These are phyloP conservation scores for Cardamine chenopodiifolia DNA, from an alignment of 345 rosid species.

Conservation along the genomic window DNA sequence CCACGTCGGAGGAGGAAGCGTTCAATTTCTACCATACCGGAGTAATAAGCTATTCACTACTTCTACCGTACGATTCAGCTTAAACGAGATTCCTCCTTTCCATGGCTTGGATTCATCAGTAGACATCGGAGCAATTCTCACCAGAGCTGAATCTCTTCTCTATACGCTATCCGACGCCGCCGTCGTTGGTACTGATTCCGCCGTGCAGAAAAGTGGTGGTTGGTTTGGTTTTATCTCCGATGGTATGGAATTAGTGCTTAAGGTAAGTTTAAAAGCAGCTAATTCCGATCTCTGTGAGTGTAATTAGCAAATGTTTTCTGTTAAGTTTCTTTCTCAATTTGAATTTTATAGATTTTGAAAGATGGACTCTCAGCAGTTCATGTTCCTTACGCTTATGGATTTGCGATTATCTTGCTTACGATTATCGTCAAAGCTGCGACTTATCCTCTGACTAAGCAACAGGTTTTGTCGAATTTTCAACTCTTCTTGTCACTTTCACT, in stretches of 20 bases:
- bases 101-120: slow-evolving; percentile 55
- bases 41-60: slow-evolving; percentile 43
- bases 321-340: not conserved
- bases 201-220: slow-evolving; percentile 75
- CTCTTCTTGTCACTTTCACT: not conserved
- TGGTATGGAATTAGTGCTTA: slow-evolving; percentile 83
- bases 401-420: slow-evolving; percentile 89
- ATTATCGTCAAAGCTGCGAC: slow-evolving; percentile 80
- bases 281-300: slow-evolving; percentile 9
- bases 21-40: slow-evolving; percentile 53
- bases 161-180: slow-evolving; percentile 90
- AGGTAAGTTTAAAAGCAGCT: slow-evolving; percentile 48
- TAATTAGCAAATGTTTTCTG: slow-evolving; percentile 7
- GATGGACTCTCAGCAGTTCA: slow-evolving; percentile 78
- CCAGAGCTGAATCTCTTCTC: slow-evolving; percentile 70
- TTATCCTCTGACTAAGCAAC: slow-evolving; percentile 86
- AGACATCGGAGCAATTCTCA: slow-evolving; percentile 51
- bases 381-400: slow-evolving; percentile 89
- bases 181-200: slow-evolving; percentile 57
- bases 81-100: slow-evolving; percentile 73
- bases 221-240: slow-evolving; percentile 96
- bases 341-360: slow-evolving; percentile 64
- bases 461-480: slow-evolving; percentile 47
- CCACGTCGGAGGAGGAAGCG: slow-evolving; percentile 37
- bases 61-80: slow-evolving; percentile 62